Evolutionary conservation across 306 rosid genomes (phyloP).

Genomic region (Biancaea sappan): DNA sequence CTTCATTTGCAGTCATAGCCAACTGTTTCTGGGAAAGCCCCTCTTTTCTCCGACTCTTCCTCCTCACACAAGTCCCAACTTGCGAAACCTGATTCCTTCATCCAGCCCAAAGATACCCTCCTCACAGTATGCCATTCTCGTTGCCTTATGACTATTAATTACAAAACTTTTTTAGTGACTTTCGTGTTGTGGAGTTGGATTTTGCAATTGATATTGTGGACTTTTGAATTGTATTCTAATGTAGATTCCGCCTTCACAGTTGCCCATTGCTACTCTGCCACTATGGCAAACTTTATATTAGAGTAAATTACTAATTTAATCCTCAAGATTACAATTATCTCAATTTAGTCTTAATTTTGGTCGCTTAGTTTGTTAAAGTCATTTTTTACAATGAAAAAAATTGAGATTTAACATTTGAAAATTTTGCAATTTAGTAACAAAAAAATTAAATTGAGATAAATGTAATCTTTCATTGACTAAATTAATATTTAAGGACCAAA

Average conservation of each 20-base stretch:
- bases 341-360: too few species aligned
- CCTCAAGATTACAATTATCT: too few species aligned
- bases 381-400: too few species aligned
- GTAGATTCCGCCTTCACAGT: conserved; percentile 9
- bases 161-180: not conserved
- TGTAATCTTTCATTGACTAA: too few species aligned
- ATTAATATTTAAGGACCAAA: too few species aligned
- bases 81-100: conserved; percentile 28
- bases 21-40: conserved; percentile 23
- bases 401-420: too few species aligned
- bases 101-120: conserved; percentile 38
- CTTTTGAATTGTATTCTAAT: conserved; percentile 19
- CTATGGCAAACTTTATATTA: too few species aligned
- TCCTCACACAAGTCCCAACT: conserved; percentile 40
- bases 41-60: conserved; percentile 45
- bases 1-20: conserved; percentile 37
- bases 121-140: conserved; percentile 49
- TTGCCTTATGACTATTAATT: not conserved
- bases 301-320: too few species aligned
- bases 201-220: conserved; percentile 25
- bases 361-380: too few species aligned
- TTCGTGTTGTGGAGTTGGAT: not conserved
- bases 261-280: too few species aligned
- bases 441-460: too few species aligned
- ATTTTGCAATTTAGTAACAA: too few species aligned